Conservation (phyloP, 1,284 basidiomycete genomes). For the Sporisorium reilianum region DNA sequence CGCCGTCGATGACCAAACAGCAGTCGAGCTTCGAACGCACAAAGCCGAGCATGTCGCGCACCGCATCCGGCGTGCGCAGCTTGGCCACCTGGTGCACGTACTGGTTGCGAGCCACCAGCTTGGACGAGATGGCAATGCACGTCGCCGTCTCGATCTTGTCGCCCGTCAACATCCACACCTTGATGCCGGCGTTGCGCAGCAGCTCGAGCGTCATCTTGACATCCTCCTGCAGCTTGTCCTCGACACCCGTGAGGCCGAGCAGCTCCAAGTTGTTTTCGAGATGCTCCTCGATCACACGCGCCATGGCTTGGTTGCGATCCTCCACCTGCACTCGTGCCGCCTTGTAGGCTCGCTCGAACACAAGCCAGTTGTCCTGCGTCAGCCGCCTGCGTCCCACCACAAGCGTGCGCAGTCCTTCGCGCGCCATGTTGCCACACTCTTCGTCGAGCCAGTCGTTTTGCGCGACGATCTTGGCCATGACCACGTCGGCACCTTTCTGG, state of each 20-base stretch:
- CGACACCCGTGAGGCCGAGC: slow-evolving; percentile 93
- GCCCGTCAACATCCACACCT: slow-evolving; percentile 99
- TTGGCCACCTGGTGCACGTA: slow-evolving; percentile 98
- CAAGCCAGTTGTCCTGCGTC: slow-evolving; percentile 77
- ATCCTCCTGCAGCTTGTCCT: slow-evolving; percentile 97
- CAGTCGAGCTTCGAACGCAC: slow-evolving; percentile 94
- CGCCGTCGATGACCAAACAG: slow-evolving; percentile 98
- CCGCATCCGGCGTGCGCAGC: slow-evolving; percentile 83
- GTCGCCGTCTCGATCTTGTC: slow-evolving; percentile 99
- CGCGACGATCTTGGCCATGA: slow-evolving; percentile 94
- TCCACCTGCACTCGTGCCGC: slow-evolving; percentile 79
- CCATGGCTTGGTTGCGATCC: slow-evolving; percentile 81
- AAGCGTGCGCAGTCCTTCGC: slow-evolving; percentile 93
- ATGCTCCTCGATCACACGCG: slow-evolving; percentile 78
- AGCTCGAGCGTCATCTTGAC: slow-evolving; percentile 94
- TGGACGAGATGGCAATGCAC: slow-evolving; percentile 97
- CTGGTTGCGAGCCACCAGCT: slow-evolving; percentile 93
- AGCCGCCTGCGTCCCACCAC: slow-evolving; percentile 89
- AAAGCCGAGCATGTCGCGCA: slow-evolving; percentile 91
- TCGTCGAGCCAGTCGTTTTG: slow-evolving; percentile 99
- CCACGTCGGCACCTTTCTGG: slow-evolving; percentile 97
- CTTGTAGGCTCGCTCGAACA: slow-evolving; percentile 82
- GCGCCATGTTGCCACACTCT: slow-evolving; percentile 97
- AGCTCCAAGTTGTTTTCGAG: slow-evolving; percentile 92
- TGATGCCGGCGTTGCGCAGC: slow-evolving; percentile 93